Evolutionary conservation across 768 basidiomycete species (phyloP), one percentile per base, ranked within the genome.

Genomic region (Rhodosporidiobolus sp.): DNA sequence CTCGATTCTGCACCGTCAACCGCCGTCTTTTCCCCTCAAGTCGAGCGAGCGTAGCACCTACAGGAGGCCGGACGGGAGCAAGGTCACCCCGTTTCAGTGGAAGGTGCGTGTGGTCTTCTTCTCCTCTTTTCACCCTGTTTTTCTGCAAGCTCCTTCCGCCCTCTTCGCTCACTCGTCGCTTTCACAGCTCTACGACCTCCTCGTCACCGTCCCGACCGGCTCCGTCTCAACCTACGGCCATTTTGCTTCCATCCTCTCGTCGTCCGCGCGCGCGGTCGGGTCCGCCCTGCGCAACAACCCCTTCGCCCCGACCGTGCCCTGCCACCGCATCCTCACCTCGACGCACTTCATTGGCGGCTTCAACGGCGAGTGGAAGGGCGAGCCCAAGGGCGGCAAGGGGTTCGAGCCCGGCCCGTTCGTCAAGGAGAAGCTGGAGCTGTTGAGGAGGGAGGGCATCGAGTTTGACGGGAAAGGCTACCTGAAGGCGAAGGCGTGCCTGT

Each of bases 321-420:
- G 89, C 70, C 89, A 90, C 76, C 86, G 89, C 46, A 84, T 90
- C 63, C 85, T 90, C 22, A 87, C 88, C 0, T 86, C 87, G 0
- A 86, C 84, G 72, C 78, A 84, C 19, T 88, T 83, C 65, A 82
- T 89, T 20, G 88, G 88, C 4, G 89, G 89, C 0, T 89, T 87
- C 77, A 82, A 80, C 52, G 88, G 88, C 26, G 86, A 88, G 79
- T 88, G 87, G 86, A 52, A n/a, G 24, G 46, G 26, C 56, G n/a
- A 48, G 43, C 11, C 5, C 28, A 34, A 26, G 50, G 38, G 24
- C 69, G 52, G 63, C 26, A 5, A 38, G 56, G 54, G 48, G 43
- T 6, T 14, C 22, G 35, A 22, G 32, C 28, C 60, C 24, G 66
- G 54, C 28, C 43, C 14, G 38, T 43, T 43, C 14, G 67, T 58